Evolutionary conservation across 2,329 filamentous ascomycete species (phyloP).

Genomic region (Neocatenulostroma microsporum): DNA sequence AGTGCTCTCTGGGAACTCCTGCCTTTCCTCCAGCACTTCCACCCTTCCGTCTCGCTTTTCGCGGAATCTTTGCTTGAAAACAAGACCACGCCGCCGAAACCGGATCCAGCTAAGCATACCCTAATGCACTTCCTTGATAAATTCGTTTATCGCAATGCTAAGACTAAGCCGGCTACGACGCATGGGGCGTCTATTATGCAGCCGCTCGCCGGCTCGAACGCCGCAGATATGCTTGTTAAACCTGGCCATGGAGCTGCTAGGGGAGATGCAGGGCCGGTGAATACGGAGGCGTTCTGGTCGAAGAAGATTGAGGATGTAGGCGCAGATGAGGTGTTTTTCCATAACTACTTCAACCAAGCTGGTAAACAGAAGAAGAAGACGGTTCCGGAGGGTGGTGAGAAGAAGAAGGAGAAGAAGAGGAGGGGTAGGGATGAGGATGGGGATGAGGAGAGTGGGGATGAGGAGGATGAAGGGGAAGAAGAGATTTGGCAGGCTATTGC

Average conservation of each 20-base stretch:
- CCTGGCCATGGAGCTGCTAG: constrained; percentile 48
- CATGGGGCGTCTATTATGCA: constrained; percentile 95
- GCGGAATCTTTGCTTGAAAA: constrained; percentile 64
- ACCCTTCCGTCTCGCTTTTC: constrained; percentile 84
- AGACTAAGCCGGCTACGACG: constrained; percentile 50
- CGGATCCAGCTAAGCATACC: constrained; percentile 81
- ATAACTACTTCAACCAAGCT: constrained; percentile 79
- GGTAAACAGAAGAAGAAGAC: constrained; percentile 49
- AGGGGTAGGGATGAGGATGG: constrained; percentile 33
- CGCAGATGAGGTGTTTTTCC: constrained; percentile 95
- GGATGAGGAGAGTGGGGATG: constrained; percentile 26
- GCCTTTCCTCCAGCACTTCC: constrained; percentile 74
- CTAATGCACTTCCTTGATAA: constrained; percentile 94
- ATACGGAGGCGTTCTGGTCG: constrained; percentile 84
- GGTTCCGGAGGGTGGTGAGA: constrained; percentile 32
- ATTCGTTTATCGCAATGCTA: constrained; percentile 95
- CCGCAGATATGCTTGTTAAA: constrained; percentile 54
- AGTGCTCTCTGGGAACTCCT: constrained; percentile 91
- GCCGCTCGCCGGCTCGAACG: constrained; percentile 62
- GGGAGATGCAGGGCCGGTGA: constrained; percentile 52
- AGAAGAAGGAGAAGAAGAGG: constrained; percentile 39
- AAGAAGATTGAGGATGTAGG: constrained; percentile 82
- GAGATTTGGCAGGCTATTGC: constrained; percentile 92
- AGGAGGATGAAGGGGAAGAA: constrained; percentile 44
- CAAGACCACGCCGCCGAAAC: constrained; percentile 70